Base-by-base conservation (phyloP, 2,329 filamentous ascomycete genomes). In the Penicillium sp. region DNA sequence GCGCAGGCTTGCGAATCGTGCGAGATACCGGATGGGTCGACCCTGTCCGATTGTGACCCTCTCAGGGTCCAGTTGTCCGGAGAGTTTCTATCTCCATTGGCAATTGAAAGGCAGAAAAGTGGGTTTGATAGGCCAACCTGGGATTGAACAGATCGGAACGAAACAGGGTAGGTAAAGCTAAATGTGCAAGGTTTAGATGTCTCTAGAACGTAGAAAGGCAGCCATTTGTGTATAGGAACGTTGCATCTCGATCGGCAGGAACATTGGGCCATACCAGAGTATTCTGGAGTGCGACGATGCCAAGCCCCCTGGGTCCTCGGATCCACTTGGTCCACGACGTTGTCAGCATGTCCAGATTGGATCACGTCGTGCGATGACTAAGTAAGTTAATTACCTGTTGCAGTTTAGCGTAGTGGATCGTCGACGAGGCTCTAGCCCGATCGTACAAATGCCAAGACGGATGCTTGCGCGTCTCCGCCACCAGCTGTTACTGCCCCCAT, bases 391-490 rank as follows among this genome's bases (percentile, higher is more conserved):
- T 31, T 29, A 0, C 37, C 53, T 50, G 48, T 67, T 62, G 13
- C 5, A 57, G 67, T 50, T 53, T 71, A 71, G 66, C n/a, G 57
- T 8, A 8, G 54, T 69, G 67, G 69, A 51, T 43, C 53, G 14
- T 9, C 35, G 48, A 47, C 50, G 50, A 53, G 50, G 50, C 50
- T 53, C 68, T 71, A 64, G 67, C 64, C 68, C 65, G 65, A 71
- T 72, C 69, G 62, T 59, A 61, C 35, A 60, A 54, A 52, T 65
- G 71, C 71, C 72, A 74, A 74, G 72, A 70, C 68, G 69, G 67
- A 70, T 65, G 71, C 71, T 74, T 74, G 72, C 72, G 72, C 71
- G 72, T 73, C 71, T 73, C 70, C 71, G 60, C 60, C 60, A 58
- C 59, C 48, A 39, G 44, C 33, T 35, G 42, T 16, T 44, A 50